Conservation (phyloP, 176 grass and related monocot genomes). For the Triticum timopheevii region DNA sequence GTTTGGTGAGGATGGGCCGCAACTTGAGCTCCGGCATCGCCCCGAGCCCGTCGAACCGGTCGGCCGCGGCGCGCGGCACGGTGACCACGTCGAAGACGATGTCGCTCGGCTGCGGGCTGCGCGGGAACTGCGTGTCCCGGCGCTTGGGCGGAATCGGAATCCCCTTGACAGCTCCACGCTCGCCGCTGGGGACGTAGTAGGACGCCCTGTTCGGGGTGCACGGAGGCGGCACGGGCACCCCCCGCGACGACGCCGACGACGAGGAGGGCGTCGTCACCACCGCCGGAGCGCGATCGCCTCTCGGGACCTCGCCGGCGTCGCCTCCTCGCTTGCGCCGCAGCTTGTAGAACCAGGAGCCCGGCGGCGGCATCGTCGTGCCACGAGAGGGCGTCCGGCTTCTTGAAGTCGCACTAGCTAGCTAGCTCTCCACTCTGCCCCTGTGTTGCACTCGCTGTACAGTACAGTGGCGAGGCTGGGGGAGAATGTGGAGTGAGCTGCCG, state of each 20-base stretch:
- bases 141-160: conserved; percentile 35
- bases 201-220: conserved; percentile 70
- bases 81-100: conserved; percentile 50
- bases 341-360: conserved; percentile 74
- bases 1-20: conserved; percentile 65
- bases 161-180: conserved; percentile 7
- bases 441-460: neutral
- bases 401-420: neutral
- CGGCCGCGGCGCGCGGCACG: neutral
- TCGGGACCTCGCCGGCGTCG: neutral
- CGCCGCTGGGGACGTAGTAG: conserved; percentile 56
- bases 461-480: neutral
- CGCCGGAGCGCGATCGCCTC: neutral
- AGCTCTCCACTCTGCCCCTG: neutral
- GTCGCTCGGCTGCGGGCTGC: conserved; percentile 28
- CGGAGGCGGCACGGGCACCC: neutral
- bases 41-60: conserved; percentile 18
- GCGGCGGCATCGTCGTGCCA: conserved; percentile 34
- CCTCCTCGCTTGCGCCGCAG: conserved; percentile 52
- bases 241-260: neutral
- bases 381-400: neutral
- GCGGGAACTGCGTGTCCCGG: conserved; percentile 51
- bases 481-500: conserved; percentile 19
- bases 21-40: conserved; percentile 56
- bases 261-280: neutral